phyloP scores from a whole-genome alignment of 495 filamentous ascomycete genomes.

The Penicillium antarcticum region DNA sequence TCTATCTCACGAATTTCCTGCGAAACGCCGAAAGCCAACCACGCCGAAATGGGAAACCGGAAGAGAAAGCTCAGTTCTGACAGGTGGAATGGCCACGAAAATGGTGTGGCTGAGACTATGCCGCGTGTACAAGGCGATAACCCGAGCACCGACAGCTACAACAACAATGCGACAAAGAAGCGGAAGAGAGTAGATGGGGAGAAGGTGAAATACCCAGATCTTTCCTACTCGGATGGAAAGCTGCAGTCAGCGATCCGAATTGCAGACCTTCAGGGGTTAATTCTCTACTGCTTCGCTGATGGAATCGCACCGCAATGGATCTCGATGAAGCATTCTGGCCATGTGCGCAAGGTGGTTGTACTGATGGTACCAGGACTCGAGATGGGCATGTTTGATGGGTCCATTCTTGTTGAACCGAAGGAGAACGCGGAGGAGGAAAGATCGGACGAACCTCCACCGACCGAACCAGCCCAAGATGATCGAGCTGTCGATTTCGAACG shows the following conservation, averaged over 20 bases:
- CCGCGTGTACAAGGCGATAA: constrained; percentile 24
- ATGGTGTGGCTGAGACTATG: constrained; percentile 34
- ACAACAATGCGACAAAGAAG: constrained; percentile 31
- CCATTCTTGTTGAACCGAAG: constrained; percentile 45
- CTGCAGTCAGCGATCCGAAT: constrained; percentile 75
- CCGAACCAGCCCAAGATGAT: constrained; percentile 17
- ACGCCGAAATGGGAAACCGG: constrained; percentile 18
- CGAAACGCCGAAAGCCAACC: not conserved
- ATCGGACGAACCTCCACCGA: constrained; percentile 13
- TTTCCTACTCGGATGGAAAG: constrained; percentile 65
- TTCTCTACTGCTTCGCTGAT: constrained; percentile 89
- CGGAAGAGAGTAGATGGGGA: constrained; percentile 45
- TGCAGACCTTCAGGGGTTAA: constrained; percentile 71
- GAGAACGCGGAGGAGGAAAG: constrained; percentile 4
- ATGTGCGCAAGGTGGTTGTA: constrained; percentile 81
- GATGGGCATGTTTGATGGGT: constrained; percentile 80
- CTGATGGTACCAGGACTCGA: constrained; percentile 92
- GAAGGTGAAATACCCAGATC: constrained; percentile 71
- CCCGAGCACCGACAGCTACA: constrained; percentile 17
- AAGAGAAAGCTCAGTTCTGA: constrained; percentile 39
- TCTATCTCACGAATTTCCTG: constrained; percentile 1
- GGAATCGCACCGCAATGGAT: constrained; percentile 84
- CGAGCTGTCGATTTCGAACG: constrained; percentile 33
- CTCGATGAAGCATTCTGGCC: constrained; percentile 67
- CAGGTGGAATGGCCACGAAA: constrained; percentile 7